Base-by-base conservation (phyloP, 1,139 yeast genomes). In the Lizanozyma gosingica region DNA sequence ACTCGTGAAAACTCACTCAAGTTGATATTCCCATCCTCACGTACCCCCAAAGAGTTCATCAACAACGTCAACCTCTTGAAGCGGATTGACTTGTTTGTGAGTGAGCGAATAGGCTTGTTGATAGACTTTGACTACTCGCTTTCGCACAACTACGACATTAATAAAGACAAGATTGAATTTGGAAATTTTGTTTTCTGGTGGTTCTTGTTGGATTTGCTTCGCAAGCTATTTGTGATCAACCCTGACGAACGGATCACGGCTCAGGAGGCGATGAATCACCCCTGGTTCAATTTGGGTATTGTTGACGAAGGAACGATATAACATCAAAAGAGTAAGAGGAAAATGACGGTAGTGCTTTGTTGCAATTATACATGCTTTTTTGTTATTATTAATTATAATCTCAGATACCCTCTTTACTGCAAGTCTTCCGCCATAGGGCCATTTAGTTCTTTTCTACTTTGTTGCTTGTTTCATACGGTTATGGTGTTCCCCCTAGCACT, bases 281-380 rank as follows among this genome's bases (percentile, higher is more conserved):
- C 80, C 42, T 83, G 92, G 90, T 83, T 84, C 57, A 74, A 76
- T 50, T 69, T 71, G 53, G 94, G 92, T 29, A 79, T 82, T 41
- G 76, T 79, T 51, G 94, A 83, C 60, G 90, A 83, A 51, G 92
- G 85, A n/a, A 78, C 82, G 41, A 34, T 55, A 6, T 22, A 22
- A 22, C n/a, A n/a, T n/a, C n/a, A n/a, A n/a, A n/a, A n/a, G n/a
- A n/a, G n/a, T n/a, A n/a, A n/a, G n/a, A n/a, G n/a, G n/a, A n/a
- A n/a, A n/a, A n/a, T n/a, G n/a, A n/a, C n/a, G n/a, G n/a, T n/a
- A n/a, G n/a, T n/a, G n/a, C n/a, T n/a, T n/a, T n/a, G n/a, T n/a
- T n/a, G n/a, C n/a, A n/a, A n/a, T n/a, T n/a, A n/a, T n/a, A n/a
- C n/a, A n/a, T n/a, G n/a, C n/a, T n/a, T n/a, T n/a, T n/a, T n/a